Conservation (phyloP, 306 rosid genomes). For the Sphenostylis stenocarpa region DNA sequence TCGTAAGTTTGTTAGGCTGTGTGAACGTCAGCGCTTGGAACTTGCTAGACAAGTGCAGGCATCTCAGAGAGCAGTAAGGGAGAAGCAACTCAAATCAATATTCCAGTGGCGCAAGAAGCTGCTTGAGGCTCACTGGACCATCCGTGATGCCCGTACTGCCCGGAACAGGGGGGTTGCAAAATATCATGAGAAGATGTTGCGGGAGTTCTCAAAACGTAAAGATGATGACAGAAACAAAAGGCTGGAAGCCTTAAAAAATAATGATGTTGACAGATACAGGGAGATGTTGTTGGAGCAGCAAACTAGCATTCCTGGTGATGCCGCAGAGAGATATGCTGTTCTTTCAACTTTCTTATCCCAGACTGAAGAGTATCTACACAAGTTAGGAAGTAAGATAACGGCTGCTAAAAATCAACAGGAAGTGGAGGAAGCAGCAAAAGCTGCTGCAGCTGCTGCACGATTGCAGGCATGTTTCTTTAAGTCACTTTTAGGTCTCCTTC, state of each 20-base stretch:
- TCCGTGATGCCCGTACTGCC: slow-evolving; percentile 98
- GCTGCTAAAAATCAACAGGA: slow-evolving; percentile 93
- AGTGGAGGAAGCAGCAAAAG: slow-evolving; percentile 87
- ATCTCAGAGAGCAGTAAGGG: slow-evolving; percentile 87
- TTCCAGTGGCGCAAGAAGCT: slow-evolving; percentile 97
- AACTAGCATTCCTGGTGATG: slow-evolving; percentile 87
- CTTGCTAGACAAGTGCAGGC: slow-evolving; percentile 92
- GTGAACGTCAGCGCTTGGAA: slow-evolving; percentile 97
- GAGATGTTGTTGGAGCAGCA: slow-evolving; percentile 99
- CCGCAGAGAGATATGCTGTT: slow-evolving; percentile 97
- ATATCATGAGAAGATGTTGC: slow-evolving; percentile 92
- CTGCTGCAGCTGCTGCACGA: slow-evolving; percentile 91
- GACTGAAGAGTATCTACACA: slow-evolving; percentile 97
- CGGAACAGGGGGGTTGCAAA: slow-evolving; percentile 98
- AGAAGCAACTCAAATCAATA: slow-evolving; percentile 92
- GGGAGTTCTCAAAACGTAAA: slow-evolving; percentile 90
- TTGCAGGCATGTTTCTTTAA: slow-evolving; percentile 66
- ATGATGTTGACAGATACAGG: slow-evolving; percentile 98
- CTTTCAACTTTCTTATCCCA: slow-evolving; percentile 85
- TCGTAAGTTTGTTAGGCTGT: slow-evolving; percentile 90
- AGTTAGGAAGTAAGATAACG: slow-evolving; percentile 92
- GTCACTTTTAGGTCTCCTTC: background rate
- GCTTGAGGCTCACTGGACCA: slow-evolving; percentile 96
- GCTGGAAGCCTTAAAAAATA: slow-evolving; percentile 96
- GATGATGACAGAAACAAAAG: slow-evolving; percentile 90